Base-by-base conservation (phyloP, 352 stramenopile genomes). In the Phytophthora citricola region DNA sequence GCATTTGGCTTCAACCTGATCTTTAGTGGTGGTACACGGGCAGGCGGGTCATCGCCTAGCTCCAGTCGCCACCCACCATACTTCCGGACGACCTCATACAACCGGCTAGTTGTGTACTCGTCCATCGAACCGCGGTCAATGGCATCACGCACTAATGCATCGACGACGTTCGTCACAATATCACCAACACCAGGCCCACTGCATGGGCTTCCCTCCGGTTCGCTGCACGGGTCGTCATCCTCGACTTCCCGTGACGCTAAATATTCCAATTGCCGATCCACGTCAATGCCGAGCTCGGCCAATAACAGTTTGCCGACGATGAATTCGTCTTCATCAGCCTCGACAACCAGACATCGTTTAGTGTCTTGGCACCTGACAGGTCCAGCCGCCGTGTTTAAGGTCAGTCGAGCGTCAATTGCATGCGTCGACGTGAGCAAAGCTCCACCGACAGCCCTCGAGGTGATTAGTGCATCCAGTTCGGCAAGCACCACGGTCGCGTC, bases 11-110 rank as follows among this genome's bases (percentile, higher is more conserved):
- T 46, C 17, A 64, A 39, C 14, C 27, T 32, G 15, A 64, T 57
- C 14, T 51, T 27, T 1, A 65, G 38, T n/a, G 46, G 46, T 0
- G 57, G 36, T 5, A 52, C 46, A 2, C 57, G 38, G 0, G 57
- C 46, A 3, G 57, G 49, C 1, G 41, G 41, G 7, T 66, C 58
- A 27, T 59, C 12, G 1, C 34, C 14, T 10, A 63, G 7, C 36
- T 63, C 45, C 10, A 54, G 34, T 49, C 55, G 4, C 47, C 58
- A 66, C 4, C 48, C 58, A 4, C 31, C 58, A 14, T 36, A 66
- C 22, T 17, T 29, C 12, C 5, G 47, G 0, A 58, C 7, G n/a
- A 66, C 9, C 2, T 11, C 2, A 22, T 43, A 66, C 15, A 66
- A 10, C 14, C 31, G 12, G 5, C 3, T 27, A 20, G 49, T 59